A percentile compares a stretch with the other conserved stretches of the same genome.
Conservation (phyloP, 768 basidiomycete species). For the Podaxis sp. region DNA sequence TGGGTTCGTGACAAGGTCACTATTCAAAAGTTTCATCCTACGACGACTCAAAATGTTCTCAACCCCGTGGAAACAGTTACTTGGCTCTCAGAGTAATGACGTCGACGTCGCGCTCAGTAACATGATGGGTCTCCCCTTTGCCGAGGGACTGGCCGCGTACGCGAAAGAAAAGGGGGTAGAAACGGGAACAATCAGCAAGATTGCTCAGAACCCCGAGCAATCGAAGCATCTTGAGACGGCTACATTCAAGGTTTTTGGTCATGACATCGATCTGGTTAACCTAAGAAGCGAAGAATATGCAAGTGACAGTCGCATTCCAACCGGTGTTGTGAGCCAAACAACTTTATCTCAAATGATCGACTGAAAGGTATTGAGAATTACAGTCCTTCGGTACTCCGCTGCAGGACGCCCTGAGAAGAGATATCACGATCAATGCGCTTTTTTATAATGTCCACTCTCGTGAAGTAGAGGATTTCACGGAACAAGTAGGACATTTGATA, state of each 20-base stretch:
- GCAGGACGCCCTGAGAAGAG: slow-evolving; percentile 87
- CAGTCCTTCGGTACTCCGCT: slow-evolving; percentile 91
- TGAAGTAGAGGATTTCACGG: slow-evolving; percentile 83
- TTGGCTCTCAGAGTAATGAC: slow-evolving; percentile 82
- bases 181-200: slow-evolving; percentile 69
- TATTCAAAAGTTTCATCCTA: neutral
- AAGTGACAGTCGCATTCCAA: slow-evolving; percentile 84
- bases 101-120: slow-evolving; percentile 89
- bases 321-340: slow-evolving; percentile 63
- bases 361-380: neutral
- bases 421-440: slow-evolving; percentile 92
- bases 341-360: neutral
- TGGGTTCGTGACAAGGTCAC: slow-evolving; percentile 98
- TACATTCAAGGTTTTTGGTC: slow-evolving; percentile 72
- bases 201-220: slow-evolving; percentile 94
- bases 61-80: slow-evolving; percentile 50
- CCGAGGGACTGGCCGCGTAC: slow-evolving; percentile 71
- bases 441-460: slow-evolving; percentile 95
- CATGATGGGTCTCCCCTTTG: slow-evolving; percentile 91
- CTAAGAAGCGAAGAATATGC: slow-evolving; percentile 92
- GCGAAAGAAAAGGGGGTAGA: slow-evolving; percentile 48
- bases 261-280: slow-evolving; percentile 93
- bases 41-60: neutral
- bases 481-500: slow-evolving; percentile 47
- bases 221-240: slow-evolving; percentile 98